Base-by-base conservation (phyloP, 768 basidiomycete genomes). In the Mycena vitilis region DNA sequence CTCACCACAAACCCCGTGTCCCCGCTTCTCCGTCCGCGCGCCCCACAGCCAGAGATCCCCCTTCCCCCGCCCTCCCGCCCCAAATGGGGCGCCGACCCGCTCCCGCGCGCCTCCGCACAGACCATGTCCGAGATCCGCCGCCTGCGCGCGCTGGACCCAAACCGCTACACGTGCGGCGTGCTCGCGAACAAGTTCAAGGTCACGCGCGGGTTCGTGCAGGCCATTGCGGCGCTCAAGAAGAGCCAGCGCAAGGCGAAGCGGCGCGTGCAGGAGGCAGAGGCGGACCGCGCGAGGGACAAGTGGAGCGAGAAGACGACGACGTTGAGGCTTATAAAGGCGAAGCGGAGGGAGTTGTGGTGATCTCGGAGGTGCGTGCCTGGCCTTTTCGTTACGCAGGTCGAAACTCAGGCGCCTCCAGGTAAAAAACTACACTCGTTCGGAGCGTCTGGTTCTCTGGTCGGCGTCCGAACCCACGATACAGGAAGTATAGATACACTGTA, bases 111-210 rank as follows among this genome's bases (percentile, higher is more conserved):
- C 62, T 84, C 87, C 0, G 85, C 85, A 52, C 85, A 86, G 60
- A 80, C 83, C 54, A 77, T 94, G 16, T 82, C 80, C 48, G 82
- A 87, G 72, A 87, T 95, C 55, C 85, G 86, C 44, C 71, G 83
- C 23, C 84, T 95, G 57, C 84, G 94, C 60, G 79, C 75, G 57
- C 80, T 81, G 61, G 80, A 93, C 75, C 93, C 92, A 0, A 74
- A 73, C 8, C 81, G 77, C 40, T 91, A 90, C 78, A 91, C 89
- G 63, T 85, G 90, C 51, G 79, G 80, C 65, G 86, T 83, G 77
- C 85, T 95, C n/a, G 93, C 95, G 36, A 85, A 86, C 76, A 88
- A 87, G 84, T 96, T 95, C 78, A 84, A 85, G 16, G 92, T 91
- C 81, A 89, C 91, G 11, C 83, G 86, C 52, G 80, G 84, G 54